A percentile compares a stretch with the other conserved stretches of the same genome.
These are phyloP conservation scores for Kewa caespitosa DNA, from an alignment of 179 eudicot genomes.

Conservation along the genomic window DNA sequence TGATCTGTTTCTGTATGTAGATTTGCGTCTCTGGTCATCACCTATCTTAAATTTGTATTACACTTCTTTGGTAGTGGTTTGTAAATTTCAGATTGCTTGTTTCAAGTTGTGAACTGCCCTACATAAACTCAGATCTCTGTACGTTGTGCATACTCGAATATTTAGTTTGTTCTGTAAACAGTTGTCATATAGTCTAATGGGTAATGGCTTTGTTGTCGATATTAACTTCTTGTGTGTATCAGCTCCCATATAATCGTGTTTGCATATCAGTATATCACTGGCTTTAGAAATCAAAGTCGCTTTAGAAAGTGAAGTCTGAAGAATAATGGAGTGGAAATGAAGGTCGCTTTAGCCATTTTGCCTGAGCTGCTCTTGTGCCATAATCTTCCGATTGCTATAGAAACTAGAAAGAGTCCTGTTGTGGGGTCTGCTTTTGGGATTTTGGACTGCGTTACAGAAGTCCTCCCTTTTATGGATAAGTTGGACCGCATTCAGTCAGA, in stretches of 20 bases:
- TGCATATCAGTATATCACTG: too few relatives aligned
- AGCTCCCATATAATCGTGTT: background rate
- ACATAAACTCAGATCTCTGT: background rate
- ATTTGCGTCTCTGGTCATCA: constrained; percentile 6
- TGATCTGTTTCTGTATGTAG: constrained; percentile 8
- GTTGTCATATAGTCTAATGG: background rate
- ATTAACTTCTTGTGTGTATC: background rate
- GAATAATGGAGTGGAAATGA: too few relatives aligned
- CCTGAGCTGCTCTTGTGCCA: too few relatives aligned
- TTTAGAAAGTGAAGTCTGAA: too few relatives aligned
- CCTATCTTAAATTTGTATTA: constrained; percentile 1
- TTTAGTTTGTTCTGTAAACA: constrained; percentile 18
- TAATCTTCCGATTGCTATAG: too few relatives aligned
- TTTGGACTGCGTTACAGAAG: too few relatives aligned
- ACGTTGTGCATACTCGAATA: constrained; percentile 4
- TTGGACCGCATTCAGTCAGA: too few relatives aligned
- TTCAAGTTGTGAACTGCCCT: constrained; percentile 3
- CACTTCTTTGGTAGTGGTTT: constrained; percentile 16
- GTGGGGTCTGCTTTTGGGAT: too few relatives aligned
- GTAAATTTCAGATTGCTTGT: constrained; percentile 8
- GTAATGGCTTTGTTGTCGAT: background rate
- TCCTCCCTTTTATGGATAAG: too few relatives aligned
- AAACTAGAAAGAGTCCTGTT: too few relatives aligned
- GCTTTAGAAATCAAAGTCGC: too few relatives aligned
- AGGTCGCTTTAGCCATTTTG: too few relatives aligned